Percentiles rank a stretch among this genome's conserved stretches.
These are phyloP conservation scores for Globisporangium spinosum DNA, from an alignment of 352 stramenopile species.

Conservation along the genomic window DNA sequence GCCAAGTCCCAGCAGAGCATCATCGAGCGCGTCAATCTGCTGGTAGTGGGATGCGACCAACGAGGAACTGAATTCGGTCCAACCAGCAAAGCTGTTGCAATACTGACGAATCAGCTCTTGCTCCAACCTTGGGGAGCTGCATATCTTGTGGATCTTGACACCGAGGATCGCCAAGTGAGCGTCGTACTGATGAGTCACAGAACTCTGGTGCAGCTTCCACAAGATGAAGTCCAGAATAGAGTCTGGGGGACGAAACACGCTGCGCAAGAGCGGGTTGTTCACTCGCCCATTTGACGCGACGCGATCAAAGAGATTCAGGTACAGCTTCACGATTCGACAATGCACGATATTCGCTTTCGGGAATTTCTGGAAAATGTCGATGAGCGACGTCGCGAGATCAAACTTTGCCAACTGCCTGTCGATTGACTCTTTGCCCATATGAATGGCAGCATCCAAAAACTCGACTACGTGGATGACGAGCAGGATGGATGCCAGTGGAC, in stretches of 20 bases:
- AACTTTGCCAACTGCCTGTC: constrained; percentile 50
- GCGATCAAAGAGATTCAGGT: constrained; percentile 64
- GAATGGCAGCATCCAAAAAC: constrained; percentile 55
- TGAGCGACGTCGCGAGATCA: constrained; percentile 53
- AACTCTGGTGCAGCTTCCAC: constrained; percentile 51
- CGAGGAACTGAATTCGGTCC: constrained; percentile 62
- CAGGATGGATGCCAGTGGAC: constrained; percentile 54
- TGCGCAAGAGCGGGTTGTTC: constrained; percentile 73
- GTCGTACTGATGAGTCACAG: constrained; percentile 53
- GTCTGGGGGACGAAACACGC: constrained; percentile 63
- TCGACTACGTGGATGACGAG: constrained; percentile 67
- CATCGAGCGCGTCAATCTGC: constrained; percentile 70
- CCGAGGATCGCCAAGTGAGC: constrained; percentile 70
- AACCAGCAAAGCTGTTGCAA: constrained; percentile 52
- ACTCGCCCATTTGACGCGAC: constrained; percentile 54
- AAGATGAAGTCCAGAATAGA: constrained; percentile 71
- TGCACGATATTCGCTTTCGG: constrained; percentile 71
- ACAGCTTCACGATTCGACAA: constrained; percentile 64
- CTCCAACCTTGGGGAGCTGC: constrained; percentile 61
- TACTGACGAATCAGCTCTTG: constrained; percentile 80
- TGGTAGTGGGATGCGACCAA: constrained; percentile 73
- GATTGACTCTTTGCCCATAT: constrained; percentile 57
- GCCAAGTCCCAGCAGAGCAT: constrained; percentile 28
- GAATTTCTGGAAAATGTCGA: constrained; percentile 72
- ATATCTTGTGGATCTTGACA: constrained; percentile 81